Base-by-base conservation (phyloP, 495 filamentous ascomycete genomes). In the Glarea lozoyensis region DNA sequence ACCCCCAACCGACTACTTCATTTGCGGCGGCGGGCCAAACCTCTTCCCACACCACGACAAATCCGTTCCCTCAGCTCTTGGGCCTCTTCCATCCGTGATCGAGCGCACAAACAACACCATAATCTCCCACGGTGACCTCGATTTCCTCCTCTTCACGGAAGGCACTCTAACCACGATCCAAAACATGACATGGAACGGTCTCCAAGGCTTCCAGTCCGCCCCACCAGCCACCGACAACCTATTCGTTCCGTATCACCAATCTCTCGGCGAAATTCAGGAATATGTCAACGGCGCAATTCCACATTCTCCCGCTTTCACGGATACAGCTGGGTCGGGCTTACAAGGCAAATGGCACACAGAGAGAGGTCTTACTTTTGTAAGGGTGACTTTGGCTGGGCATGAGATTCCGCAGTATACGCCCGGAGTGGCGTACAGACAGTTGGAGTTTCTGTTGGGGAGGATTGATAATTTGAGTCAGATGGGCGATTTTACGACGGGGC, bases 111-210 rank as follows among this genome's bases (percentile, higher is more conserved):
- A 86, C 18, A 76, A 79, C 38, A 81, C 82, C 12, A 66, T 90
- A 27, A 76, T 90, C 52, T 73, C 60, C n/a, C 81, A 88, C 54
- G 83, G 82, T 15, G 48, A 58, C n/a, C 59, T 72, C 37, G 48
- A 52, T 29, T 48, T 49, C 43, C 43, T 78, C 30, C 63, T 87
- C 10, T 64, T 85, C 22, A 45, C 66, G 34, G 82, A 87, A 46
- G 83, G 83, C 3, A 75, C 79, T 0, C 66, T 90, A 0, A 63
- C 83, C 11, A 76, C 74, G 5, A 81, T 90, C 25, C 84, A 92
- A 54, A 89, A 89, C 57, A 86, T 90, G 83, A 89, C 84, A 0
- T 90, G 82, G 82, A 75, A 76, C 42, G 86, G 86, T 3, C 52
- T 56, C n/a, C 75, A 81, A 45, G 86, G 86, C 1, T 89, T 90